Conservation (phyloP, 2,329 filamentous ascomycete genomes). For the Paracamarosporium sp. region DNA sequence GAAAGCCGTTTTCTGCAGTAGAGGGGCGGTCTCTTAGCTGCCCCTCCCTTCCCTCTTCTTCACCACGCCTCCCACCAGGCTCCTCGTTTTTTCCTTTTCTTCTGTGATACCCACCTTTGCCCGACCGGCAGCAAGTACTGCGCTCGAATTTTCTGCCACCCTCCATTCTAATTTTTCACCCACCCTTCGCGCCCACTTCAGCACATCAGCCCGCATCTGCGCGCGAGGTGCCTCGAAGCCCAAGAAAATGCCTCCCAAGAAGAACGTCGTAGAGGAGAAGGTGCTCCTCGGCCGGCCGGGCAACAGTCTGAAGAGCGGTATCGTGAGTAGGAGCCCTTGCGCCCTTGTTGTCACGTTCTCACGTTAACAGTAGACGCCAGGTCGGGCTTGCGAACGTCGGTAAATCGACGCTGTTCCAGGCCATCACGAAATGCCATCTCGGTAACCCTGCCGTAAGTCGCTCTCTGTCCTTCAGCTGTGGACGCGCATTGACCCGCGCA, state of each 20-base stretch:
- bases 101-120: constrained; percentile 60
- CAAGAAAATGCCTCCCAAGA: constrained; percentile 95
- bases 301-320: constrained; percentile 99
- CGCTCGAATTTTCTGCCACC: constrained; percentile 45
- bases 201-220: constrained; percentile 59
- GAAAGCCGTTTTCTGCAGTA: constrained; percentile 15
- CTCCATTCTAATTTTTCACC: constrained; percentile 50
- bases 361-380: constrained; percentile 62
- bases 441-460: constrained; percentile 90
- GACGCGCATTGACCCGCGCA: constrained; percentile 48
- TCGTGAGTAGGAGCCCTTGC: constrained; percentile 73
- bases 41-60: constrained; percentile 20
- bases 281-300: constrained; percentile 92
- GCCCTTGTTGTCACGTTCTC: constrained; percentile 41
- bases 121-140: constrained; percentile 58
- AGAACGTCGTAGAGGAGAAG: constrained; percentile 90
- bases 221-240: constrained; percentile 59
- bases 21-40: constrained; percentile 40
- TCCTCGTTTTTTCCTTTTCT: constrained; percentile 57
- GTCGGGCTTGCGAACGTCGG: constrained; percentile 98
- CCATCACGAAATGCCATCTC: constrained; percentile 95
- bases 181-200: constrained; percentile 43
- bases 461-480: neutral
- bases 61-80: constrained; percentile 44
- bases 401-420: constrained; percentile 99